phyloP scores from a whole-genome alignment of 495 filamentous ascomycete species.

The Aspergillus bertholletiae region DNA sequence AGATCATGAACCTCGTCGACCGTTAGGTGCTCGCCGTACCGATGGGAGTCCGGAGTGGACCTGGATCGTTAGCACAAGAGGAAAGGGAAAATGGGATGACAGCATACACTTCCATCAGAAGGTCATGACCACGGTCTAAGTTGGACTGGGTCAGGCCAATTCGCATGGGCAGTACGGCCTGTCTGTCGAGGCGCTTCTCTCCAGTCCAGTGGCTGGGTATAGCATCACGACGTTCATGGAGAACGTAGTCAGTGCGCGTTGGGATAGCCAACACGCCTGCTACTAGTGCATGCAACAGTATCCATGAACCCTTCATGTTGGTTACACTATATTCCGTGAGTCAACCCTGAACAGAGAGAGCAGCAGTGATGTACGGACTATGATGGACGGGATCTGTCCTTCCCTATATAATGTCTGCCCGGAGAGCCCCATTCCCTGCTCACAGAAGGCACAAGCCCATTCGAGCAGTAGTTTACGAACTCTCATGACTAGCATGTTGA shows the following conservation, averaged over 20 bases:
- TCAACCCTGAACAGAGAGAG: too few relatives aligned
- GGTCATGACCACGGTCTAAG: conserved; percentile 46
- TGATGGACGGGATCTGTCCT: neutral
- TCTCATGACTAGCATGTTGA: neutral
- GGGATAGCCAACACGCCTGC: neutral
- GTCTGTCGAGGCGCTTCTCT: neutral
- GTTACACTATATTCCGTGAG: neutral
- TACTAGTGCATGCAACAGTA: neutral
- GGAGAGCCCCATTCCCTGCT: neutral
- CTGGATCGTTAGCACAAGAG: conserved; percentile 16
- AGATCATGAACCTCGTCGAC: conserved; percentile 50
- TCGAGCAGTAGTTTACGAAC: neutral
- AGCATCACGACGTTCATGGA: too few relatives aligned
- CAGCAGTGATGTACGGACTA: neutral
- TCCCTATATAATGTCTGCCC: neutral
- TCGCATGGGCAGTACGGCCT: conserved; percentile 45
- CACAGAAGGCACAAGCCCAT: neutral
- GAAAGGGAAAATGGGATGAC: neutral
- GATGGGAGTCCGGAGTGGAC: conserved; percentile 38
- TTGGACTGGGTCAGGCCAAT: conserved; percentile 55
- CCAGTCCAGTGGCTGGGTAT: neutral
- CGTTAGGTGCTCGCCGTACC: conserved; percentile 54
- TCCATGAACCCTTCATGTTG: neutral
- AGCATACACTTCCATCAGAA: conserved; percentile 49
- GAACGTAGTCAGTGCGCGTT: neutral